phyloP scores from a whole-genome alignment of 2,329 filamentous ascomycete species.

The Coniochaeta hoffmannii region DNA sequence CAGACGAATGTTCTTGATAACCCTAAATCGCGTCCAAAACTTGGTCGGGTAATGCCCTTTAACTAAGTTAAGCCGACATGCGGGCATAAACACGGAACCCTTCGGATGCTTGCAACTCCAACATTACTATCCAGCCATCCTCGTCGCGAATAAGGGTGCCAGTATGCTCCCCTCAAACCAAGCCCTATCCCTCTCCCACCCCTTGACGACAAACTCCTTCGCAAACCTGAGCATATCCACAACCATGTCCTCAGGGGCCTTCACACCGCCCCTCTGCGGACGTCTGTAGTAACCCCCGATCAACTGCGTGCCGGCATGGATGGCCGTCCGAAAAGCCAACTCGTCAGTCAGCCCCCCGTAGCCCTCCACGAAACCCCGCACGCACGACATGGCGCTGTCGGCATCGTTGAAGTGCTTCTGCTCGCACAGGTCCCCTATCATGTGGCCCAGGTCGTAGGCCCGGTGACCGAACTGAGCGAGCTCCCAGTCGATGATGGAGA shows the following conservation, averaged over 20 bases:
- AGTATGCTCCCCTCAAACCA: slow-evolving; percentile 11
- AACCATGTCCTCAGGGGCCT: slow-evolving; percentile 5
- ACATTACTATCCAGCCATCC: too few species aligned
- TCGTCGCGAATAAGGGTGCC: slow-evolving; percentile 4
- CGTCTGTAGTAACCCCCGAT: slow-evolving; percentile 19
- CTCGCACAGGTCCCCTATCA: slow-evolving; percentile 33
- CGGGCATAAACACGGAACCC: too few species aligned
- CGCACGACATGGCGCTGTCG: slow-evolving; percentile 19
- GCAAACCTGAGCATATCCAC: slow-evolving; percentile 7
- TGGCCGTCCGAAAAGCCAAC: slow-evolving; percentile 29
- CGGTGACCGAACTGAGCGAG: slow-evolving; percentile 27
- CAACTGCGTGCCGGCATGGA: slow-evolving; percentile 32
- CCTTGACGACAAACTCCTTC: slow-evolving; percentile 11
- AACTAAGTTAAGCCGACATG: too few species aligned
- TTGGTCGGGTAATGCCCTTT: too few species aligned
- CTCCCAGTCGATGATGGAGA: slow-evolving; percentile 38
- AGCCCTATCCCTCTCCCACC: slow-evolving; percentile 10
- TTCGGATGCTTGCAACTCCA: too few species aligned
- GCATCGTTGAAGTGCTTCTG: slow-evolving; percentile 25
- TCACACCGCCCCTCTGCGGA: not conserved
- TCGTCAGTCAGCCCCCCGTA: slow-evolving; percentile 27
- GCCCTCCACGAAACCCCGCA: slow-evolving; percentile 27
- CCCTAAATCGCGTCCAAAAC: too few species aligned
- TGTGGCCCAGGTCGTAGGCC: slow-evolving; percentile 31
- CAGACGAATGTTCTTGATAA: too few species aligned